A percentile compares a stretch with the other conserved stretches of the same genome.
These are phyloP conservation scores for Penicillium glabrum DNA, from an alignment of 2,329 filamentous ascomycete genomes.

Conservation along the genomic window DNA sequence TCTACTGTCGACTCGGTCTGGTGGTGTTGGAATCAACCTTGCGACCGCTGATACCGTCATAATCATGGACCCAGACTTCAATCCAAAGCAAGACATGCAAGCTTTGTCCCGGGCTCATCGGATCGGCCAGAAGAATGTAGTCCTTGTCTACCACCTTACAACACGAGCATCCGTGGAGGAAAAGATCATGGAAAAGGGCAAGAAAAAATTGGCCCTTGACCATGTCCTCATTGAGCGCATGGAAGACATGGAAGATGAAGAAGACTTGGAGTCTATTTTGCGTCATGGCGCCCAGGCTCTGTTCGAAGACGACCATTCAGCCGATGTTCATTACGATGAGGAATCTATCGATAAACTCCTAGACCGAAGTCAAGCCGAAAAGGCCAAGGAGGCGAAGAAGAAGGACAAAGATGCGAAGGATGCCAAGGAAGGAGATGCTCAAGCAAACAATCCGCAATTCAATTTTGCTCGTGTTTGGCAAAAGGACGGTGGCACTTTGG, in stretches of 20 bases:
- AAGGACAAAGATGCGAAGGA: slow-evolving; percentile 20
- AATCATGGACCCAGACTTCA: slow-evolving; percentile 95
- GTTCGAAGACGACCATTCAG: slow-evolving; percentile 70
- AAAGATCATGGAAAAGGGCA: slow-evolving; percentile 92
- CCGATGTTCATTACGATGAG: slow-evolving; percentile 78
- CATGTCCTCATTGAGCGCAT: slow-evolving; percentile 92
- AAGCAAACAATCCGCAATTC: slow-evolving; percentile 72
- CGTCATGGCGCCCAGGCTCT: slow-evolving; percentile 83
- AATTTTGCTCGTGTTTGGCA: slow-evolving; percentile 90
- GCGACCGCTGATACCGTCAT: slow-evolving; percentile 97
- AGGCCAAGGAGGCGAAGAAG: slow-evolving; percentile 60
- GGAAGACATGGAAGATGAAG: slow-evolving; percentile 76
- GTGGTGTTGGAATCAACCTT: slow-evolving; percentile 95
- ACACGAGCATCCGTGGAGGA: slow-evolving; percentile 88
- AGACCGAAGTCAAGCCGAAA: slow-evolving; percentile 80
- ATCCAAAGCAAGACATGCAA: slow-evolving; percentile 96
- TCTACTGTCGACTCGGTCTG: slow-evolving; percentile 87
- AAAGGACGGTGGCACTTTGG: slow-evolving; percentile 70
- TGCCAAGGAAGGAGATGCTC: slow-evolving; percentile 20
- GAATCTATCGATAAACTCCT: slow-evolving; percentile 83
- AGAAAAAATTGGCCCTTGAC: slow-evolving; percentile 93
- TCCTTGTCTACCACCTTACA: slow-evolving; percentile 92
- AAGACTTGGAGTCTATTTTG: slow-evolving; percentile 83
- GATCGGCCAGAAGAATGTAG: slow-evolving; percentile 94
- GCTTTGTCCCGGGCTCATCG: slow-evolving; percentile 91